Evolutionary conservation across 83 land plant species (phyloP), one percentile per base, ranked within the genome.

Genomic region (Thuja plicata): DNA sequence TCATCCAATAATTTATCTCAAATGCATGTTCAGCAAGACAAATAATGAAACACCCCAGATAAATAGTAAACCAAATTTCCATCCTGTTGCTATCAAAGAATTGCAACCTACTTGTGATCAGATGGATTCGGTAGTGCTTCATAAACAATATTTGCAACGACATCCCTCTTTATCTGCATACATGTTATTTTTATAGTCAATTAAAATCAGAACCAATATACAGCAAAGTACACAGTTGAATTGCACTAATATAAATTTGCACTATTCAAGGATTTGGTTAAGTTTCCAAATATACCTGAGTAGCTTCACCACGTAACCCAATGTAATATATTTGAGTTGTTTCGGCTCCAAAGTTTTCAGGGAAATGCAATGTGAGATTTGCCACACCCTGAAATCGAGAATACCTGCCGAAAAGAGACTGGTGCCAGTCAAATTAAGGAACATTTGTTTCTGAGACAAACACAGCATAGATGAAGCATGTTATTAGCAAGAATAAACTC

Each of bases 241-340:
- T 43, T 52, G 77, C 45, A 79, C 5, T 19, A 17, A 70, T 89
- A 46, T 73, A 16, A 57, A 30, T 32, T 81, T 78, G 11, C 37
- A 24, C 6, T 79, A 10, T 27, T 78, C 13, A 15, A 24, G 1
- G 11, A 88, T 77, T 76, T n/a, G 34, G 32, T 30, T 30, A 24
- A 77, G 74, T 40, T 35, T 85, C 27, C 62, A 38, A 86, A 85
- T 37, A 27, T 66, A 97, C 99, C 94, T 95, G 93, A 43, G 99
- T 98, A 77, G 99, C 97, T 94, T 98, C 99, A 74, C 99, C 99
- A 77, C 94, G 92, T 17, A 98, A 89, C 13, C 99, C 99, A 90
- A 98, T 96, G 86, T 96, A 98, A 84, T 92, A 94, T 77, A 98
- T 94, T 84, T 94, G 92, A 85, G 95, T 97, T 55, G 92, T 90